Base-by-base conservation (phyloP, 75 land plant genomes). In the Selaginella tamariscina region DNA sequence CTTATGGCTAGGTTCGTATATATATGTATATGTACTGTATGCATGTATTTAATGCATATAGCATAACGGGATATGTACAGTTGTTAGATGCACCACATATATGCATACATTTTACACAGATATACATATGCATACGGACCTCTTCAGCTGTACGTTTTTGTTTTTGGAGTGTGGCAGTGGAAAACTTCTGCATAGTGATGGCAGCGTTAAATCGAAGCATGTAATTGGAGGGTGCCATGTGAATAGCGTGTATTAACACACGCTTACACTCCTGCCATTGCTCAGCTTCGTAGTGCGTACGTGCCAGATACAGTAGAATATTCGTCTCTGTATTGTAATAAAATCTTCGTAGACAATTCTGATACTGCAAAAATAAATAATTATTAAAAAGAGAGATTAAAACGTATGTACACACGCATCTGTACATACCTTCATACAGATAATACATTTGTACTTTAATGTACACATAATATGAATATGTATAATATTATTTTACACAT, bases 181-280 rank as follows among this genome's bases (percentile, higher is more conserved):
- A 94, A 31, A 94, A 94, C 73, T 94, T 94, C 65, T 94, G 98
- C 89, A 94, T 84, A 2, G 88, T 82, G 65, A 86, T 88, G 55
- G 91, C 98, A 20, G 82, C 88, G 79, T 94, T 82, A 81, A 94
- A 94, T 27, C 95, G 68, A n/a, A 89, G 66, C 56, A 84, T 81
- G 65, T 88, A 86, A 68, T 94, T 86, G 27, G 98, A 94, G 27
- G 98, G 98, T 57, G 95, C 83, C 74, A 86, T 75, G 65, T 94
- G 98, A 63, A 89, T 86, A 11, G 95, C 98, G 73, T 87, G 85
- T 23, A 94, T 68, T 20, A 94, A 70, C 11, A 87, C 72, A 64
- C 83, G 88, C 71, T 86, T 89, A 77, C 95, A 94, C 29, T 94
- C 98, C 80, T 94, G 91, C 98, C 98, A 89, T 69, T 89, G 95